These are phyloP conservation scores for Amniculicola lignicola DNA, from an alignment of 495 filamentous ascomycete species.

Conservation along the genomic window DNA sequence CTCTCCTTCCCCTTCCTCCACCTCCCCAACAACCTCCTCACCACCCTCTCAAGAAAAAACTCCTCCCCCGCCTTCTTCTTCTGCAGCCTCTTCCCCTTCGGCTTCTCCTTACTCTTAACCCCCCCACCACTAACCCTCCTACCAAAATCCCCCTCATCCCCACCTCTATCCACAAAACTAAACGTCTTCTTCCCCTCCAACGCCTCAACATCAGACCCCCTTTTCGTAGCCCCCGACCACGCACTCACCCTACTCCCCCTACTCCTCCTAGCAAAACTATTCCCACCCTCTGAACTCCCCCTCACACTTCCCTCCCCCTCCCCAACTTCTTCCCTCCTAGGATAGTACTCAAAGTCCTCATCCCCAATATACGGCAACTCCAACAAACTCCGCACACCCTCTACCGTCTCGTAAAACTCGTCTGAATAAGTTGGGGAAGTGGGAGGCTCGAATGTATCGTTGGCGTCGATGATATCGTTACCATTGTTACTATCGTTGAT, in stretches of 20 bases:
- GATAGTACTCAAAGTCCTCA: slow-evolving; percentile 10
- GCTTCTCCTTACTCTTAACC: background rate
- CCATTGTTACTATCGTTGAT: too few relatives aligned
- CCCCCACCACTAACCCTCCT: background rate
- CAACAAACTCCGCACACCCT: background rate
- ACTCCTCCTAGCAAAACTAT: too few relatives aligned
- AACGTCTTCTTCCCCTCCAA: too few relatives aligned
- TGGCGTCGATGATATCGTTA: background rate
- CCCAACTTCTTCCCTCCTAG: background rate
- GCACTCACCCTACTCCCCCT: too few relatives aligned
- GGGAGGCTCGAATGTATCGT: background rate
- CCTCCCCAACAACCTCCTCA: background rate
- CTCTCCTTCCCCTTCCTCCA: background rate
- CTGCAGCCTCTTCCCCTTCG: background rate
- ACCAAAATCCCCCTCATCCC: background rate
- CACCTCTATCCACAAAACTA: too few relatives aligned
- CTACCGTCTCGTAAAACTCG: background rate
- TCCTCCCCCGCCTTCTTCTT: slow-evolving; percentile 10
- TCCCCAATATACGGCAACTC: slow-evolving; percentile 7
- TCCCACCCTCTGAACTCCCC: too few relatives aligned
- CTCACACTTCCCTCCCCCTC: background rate
- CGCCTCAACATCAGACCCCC: too few relatives aligned
- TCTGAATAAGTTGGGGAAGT: too few relatives aligned
- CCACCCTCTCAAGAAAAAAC: slow-evolving; percentile 8
- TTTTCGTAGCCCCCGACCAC: too few relatives aligned